Percentiles rank a stretch among this genome's conserved stretches.
Evolutionary conservation across 202 grass and related monocot genomes (phyloP).

Genomic region (Elaeis oleifera): DNA sequence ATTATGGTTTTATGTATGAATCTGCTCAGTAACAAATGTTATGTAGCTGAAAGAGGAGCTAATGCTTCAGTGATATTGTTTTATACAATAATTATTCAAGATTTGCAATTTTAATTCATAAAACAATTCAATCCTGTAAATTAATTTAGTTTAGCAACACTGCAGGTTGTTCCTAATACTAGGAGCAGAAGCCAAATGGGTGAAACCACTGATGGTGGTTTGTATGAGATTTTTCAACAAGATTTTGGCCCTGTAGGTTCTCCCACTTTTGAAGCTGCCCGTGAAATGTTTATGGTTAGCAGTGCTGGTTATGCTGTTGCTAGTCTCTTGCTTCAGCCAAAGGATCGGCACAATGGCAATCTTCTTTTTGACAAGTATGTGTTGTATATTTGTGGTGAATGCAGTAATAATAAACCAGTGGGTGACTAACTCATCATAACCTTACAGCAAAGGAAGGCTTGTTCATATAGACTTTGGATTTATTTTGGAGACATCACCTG

Average conservation of each 20-base stretch:
- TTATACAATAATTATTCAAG: too few relatives aligned
- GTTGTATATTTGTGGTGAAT: constrained; percentile 22
- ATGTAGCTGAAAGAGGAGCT: too few relatives aligned
- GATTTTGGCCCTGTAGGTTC: constrained; percentile 96
- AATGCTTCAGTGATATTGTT: too few relatives aligned
- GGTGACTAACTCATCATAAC: neutral
- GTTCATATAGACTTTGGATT: constrained; percentile 99
- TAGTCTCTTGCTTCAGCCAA: constrained; percentile 94
- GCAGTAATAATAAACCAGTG: neutral
- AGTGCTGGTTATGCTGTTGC: constrained; percentile 99
- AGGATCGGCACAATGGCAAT: constrained; percentile 99
- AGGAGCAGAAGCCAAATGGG: constrained; percentile 99
- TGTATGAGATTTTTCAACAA: constrained; percentile 99
- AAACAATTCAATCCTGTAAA: neutral
- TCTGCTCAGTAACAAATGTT: too few relatives aligned
- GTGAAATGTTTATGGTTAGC: constrained; percentile 98
- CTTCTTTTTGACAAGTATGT: constrained; percentile 96
- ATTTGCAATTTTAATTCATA: neutral
- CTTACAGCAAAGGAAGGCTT: constrained; percentile 84
- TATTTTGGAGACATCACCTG: constrained; percentile 98
- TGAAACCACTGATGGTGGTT: constrained; percentile 97
- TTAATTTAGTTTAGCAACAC: neutral
- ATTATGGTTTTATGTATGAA: too few relatives aligned
- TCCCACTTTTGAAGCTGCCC: constrained; percentile 76
- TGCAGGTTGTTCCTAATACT: constrained; percentile 93